Percentiles rank a stretch among this genome's conserved stretches.
These are phyloP conservation scores for Metroxylon sagu DNA, from an alignment of 176 grass and related monocot genomes.

Conservation along the genomic window DNA sequence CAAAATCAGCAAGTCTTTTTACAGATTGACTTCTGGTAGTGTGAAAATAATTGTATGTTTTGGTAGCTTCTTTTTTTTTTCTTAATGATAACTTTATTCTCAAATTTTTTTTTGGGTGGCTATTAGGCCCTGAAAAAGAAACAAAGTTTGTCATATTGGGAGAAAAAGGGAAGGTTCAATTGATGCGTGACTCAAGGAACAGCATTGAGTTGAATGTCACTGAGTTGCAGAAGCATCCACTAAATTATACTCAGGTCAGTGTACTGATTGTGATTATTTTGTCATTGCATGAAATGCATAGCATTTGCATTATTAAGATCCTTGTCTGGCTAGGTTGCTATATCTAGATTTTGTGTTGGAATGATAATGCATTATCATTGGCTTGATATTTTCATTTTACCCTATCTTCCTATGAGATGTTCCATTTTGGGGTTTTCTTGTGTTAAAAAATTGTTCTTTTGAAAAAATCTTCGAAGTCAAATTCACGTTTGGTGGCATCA, in stretches of 20 bases:
- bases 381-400: too few species aligned
- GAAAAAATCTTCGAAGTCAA: too few species aligned
- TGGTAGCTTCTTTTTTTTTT: not conserved
- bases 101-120: not conserved
- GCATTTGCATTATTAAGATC: too few species aligned
- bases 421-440: too few species aligned
- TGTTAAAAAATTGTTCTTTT: too few species aligned
- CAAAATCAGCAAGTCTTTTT: constrained; percentile 91
- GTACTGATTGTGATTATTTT: too few species aligned
- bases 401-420: too few species aligned
- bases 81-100: constrained; percentile 3
- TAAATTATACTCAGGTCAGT: constrained; percentile 87
- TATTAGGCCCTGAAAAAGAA: constrained; percentile 79
- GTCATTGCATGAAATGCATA: too few species aligned
- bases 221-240: constrained; percentile 82
- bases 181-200: constrained; percentile 61
- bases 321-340: too few species aligned
- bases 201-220: constrained; percentile 53
- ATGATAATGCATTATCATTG: too few species aligned
- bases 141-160: constrained; percentile 80
- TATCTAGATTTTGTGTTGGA: too few species aligned
- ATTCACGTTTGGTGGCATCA: too few species aligned
- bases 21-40: constrained; percentile 70
- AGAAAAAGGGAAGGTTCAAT: constrained; percentile 92
- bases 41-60: not conserved